Evolutionary conservation across 176 grass and related monocot genomes (phyloP).

Genomic region (Triticum monococcum): DNA sequence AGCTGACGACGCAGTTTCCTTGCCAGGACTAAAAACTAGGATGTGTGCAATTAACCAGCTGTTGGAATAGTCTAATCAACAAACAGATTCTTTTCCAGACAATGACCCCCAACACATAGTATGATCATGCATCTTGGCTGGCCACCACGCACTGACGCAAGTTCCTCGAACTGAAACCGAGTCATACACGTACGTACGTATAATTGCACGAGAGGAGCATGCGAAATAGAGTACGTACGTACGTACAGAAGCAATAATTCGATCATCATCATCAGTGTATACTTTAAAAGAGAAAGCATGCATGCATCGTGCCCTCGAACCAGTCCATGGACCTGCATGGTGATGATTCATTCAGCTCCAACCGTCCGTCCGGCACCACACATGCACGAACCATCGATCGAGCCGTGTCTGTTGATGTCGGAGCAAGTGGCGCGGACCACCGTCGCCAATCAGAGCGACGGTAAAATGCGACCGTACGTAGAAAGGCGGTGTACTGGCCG

Average conservation of each 20-base stretch:
- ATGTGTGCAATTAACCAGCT: background rate
- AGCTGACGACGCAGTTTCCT: background rate
- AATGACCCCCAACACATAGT: background rate
- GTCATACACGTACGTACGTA: background rate
- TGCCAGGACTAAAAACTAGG: background rate
- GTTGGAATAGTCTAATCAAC: background rate
- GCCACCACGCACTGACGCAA: background rate
- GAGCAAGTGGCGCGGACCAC: background rate
- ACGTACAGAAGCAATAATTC: background rate
- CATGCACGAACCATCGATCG: background rate
- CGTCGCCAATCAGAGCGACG: background rate
- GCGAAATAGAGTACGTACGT: background rate
- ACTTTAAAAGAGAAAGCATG: too few species aligned
- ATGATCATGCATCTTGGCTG: background rate
- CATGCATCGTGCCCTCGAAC: background rate
- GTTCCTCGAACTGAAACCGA: background rate
- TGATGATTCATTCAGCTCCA: background rate
- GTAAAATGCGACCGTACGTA: background rate
- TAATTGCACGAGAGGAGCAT: background rate
- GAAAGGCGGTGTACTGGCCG: constrained; percentile 13
- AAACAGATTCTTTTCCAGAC: background rate
- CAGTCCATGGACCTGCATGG: background rate
- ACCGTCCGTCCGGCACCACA: background rate
- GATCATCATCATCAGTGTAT: too few species aligned
- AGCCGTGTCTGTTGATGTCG: background rate